Percentiles rank a stretch among this genome's conserved stretches.
Conservation (phyloP, 345 rosid genomes). For the Eucalyptus polyanthemos region DNA sequence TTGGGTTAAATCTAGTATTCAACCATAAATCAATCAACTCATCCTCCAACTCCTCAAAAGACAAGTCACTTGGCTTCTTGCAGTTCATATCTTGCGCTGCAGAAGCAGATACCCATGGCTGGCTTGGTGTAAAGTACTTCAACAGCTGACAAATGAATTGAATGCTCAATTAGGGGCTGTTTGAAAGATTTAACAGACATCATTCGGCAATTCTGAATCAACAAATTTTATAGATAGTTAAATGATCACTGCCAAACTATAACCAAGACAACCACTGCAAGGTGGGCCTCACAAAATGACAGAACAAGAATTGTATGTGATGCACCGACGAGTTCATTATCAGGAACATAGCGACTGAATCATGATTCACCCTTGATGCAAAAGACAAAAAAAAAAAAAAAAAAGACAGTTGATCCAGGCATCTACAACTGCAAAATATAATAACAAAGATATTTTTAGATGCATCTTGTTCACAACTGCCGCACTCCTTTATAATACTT, state of each 20-base stretch:
- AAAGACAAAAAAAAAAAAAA: neutral
- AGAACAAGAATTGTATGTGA: neutral
- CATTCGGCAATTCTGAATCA: neutral
- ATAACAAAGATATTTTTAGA: neutral
- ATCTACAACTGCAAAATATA: neutral
- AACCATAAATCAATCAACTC: constrained; percentile 48
- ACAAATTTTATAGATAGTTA: neutral
- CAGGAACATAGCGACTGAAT: neutral
- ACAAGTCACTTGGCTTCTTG: constrained; percentile 23
- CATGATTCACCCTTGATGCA: neutral
- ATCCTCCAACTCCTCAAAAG: constrained; percentile 38
- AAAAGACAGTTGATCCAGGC: neutral
- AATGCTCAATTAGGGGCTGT: neutral
- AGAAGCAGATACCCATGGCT: constrained; percentile 41
- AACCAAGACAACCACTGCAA: neutral
- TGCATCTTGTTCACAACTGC: neutral
- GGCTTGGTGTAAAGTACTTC: constrained; percentile 30
- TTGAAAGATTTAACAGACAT: neutral
- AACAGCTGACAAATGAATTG: constrained; percentile 35
- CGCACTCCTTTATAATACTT: neutral
- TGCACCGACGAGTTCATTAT: neutral
- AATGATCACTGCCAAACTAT: neutral
- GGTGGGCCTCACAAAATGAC: neutral
- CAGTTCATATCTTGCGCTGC: neutral
- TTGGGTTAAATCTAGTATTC: constrained; percentile 36